phyloP scores from a whole-genome alignment of 169 alveolate genomes.

The Eimeria maxima region DNA sequence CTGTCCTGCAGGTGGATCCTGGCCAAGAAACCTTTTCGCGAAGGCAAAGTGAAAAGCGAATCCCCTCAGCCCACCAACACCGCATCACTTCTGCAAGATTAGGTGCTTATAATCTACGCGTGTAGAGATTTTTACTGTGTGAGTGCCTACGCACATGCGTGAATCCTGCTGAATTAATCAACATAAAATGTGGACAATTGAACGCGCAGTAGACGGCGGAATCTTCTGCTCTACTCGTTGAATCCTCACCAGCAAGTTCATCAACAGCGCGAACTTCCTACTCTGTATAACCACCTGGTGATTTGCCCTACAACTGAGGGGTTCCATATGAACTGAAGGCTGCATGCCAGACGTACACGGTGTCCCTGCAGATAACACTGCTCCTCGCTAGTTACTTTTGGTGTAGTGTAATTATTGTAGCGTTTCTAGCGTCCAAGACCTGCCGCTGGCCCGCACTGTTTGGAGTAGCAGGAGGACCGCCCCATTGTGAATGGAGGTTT shows the following conservation, averaged over 20 bases:
- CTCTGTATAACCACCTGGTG: neutral
- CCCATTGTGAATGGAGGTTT: too few species aligned
- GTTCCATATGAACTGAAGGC: neutral
- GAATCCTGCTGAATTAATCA: neutral
- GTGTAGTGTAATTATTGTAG: too few species aligned
- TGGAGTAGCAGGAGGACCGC: too few species aligned
- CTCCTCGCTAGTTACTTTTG: neutral
- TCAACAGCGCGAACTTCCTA: neutral
- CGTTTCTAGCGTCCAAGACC: too few species aligned
- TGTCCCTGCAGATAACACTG: neutral
- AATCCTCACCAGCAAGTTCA: neutral
- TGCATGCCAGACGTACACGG: neutral
- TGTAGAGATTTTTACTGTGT: neutral
- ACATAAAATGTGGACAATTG: too few species aligned
- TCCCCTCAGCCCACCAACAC: neutral
- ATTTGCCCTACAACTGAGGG: neutral
- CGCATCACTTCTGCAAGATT: constrained; percentile 18
- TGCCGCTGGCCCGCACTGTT: too few species aligned
- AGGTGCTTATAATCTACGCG: neutral
- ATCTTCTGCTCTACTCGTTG: too few species aligned
- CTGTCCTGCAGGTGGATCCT: constrained; percentile 38
- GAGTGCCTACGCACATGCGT: neutral
- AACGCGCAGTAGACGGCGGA: too few species aligned
- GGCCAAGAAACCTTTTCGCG: constrained; percentile 1
- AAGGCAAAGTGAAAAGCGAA: constrained; percentile 24